Evolutionary conservation across 2,329 filamentous ascomycete genomes (phyloP).

Genomic region (Venturia nashicola): DNA sequence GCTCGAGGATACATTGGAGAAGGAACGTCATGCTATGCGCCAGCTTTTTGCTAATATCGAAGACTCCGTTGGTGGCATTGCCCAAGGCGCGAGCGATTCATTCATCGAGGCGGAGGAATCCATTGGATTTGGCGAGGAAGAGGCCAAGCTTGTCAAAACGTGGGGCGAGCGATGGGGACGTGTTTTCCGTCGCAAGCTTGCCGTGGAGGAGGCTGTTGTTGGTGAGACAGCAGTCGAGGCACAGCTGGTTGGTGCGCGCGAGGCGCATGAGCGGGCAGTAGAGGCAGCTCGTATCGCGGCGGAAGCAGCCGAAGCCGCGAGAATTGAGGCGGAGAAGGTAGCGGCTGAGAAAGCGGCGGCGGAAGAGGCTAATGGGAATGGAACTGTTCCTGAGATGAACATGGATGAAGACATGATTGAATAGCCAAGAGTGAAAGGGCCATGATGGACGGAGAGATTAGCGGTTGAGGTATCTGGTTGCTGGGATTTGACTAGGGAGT

Average conservation of each 20-base stretch:
- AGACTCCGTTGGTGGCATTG: conserved; percentile 62
- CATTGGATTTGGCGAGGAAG: conserved; percentile 22
- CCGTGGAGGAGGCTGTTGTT: conserved; percentile 64
- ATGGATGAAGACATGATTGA: conserved; percentile 1
- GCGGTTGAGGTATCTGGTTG: not conserved
- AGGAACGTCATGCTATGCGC: conserved; percentile 63
- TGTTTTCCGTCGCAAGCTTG: conserved; percentile 69
- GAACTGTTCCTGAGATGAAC: not conserved
- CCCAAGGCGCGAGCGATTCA: conserved; percentile 59
- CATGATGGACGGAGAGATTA: not conserved
- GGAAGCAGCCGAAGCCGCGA: not conserved
- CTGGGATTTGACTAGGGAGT: not conserved
- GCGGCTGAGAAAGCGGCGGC: conserved; percentile 11
- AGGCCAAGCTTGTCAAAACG: conserved; percentile 50
- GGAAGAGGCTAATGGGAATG: conserved; percentile 4
- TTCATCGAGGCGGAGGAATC: conserved; percentile 52
- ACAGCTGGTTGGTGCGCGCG: conserved; percentile 19
- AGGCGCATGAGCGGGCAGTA: conserved; percentile 5
- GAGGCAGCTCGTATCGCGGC: not conserved
- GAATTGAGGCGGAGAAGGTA: conserved; percentile 5
- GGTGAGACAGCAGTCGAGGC: conserved; percentile 41
- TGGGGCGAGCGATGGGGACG: conserved; percentile 84
- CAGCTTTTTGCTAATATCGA: conserved; percentile 72
- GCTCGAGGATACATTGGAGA: conserved; percentile 53
- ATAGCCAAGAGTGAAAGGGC: not conserved